phyloP scores from a whole-genome alignment of 208 protist genomes.

The Crithidia mellificae region DNA sequence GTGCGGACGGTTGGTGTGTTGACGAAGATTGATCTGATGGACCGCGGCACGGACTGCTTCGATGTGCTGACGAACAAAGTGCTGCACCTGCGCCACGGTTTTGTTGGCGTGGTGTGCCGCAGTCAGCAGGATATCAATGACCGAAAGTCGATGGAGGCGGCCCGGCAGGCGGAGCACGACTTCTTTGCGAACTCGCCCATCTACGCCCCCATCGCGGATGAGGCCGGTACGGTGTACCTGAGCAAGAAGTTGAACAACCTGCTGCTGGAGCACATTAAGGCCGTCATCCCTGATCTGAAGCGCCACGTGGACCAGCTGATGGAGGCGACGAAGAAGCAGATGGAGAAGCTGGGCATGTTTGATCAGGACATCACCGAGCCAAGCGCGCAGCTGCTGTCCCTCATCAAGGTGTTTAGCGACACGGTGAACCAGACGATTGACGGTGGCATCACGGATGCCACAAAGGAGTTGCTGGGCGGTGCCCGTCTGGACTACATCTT shows the following conservation, averaged over 20 bases:
- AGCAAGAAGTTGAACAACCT: conserved; percentile 90
- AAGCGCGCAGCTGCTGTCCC: conserved; percentile 78
- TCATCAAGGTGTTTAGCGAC: conserved; percentile 90
- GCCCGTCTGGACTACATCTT: conserved; percentile 97
- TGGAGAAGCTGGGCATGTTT: conserved; percentile 90
- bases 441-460: conserved; percentile 88
- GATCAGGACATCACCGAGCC: conserved; percentile 82
- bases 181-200: conserved; percentile 94
- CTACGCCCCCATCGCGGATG: conserved; percentile 89
- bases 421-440: conserved; percentile 94
- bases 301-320: conserved; percentile 89
- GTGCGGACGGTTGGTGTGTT: conserved; percentile 98
- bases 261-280: conserved; percentile 96
- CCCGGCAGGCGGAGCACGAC: conserved; percentile 85
- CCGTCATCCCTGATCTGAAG: conserved; percentile 94
- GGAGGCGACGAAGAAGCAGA: conserved; percentile 81
- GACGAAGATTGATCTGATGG: conserved; percentile 99
- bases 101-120: conserved; percentile 98
- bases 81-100: conserved; percentile 95
- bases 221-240: conserved; percentile 90
- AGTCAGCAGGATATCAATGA: conserved; percentile 97
- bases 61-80: conserved; percentile 95
- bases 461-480: conserved; percentile 94
- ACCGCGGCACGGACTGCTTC: conserved; percentile 96
- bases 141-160: conserved; percentile 84